These are phyloP conservation scores for Rhynchosporium secalis DNA, from an alignment of 2,329 filamentous ascomycete genomes.

Conservation along the genomic window DNA sequence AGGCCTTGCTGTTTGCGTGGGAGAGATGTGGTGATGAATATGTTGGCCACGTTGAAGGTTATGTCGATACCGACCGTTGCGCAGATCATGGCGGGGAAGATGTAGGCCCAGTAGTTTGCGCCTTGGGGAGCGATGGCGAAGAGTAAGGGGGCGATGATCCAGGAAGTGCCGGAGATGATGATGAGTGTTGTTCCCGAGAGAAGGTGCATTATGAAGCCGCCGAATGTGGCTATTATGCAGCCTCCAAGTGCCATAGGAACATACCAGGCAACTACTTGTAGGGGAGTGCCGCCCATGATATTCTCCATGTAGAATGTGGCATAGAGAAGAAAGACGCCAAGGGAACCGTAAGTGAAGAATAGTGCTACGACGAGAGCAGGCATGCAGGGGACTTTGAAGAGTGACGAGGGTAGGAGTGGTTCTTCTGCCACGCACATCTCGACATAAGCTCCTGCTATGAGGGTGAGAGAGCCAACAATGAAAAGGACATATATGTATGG, in stretches of 20 bases:
- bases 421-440: slow-evolving; percentile 69
- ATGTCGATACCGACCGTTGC: slow-evolving; percentile 74
- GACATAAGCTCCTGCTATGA: slow-evolving; percentile 64
- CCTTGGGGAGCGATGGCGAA: slow-evolving; percentile 52
- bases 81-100: slow-evolving; percentile 70
- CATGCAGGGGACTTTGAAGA: slow-evolving; percentile 72
- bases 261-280: slow-evolving; percentile 61
- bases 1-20: slow-evolving; percentile 67
- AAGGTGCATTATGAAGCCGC: slow-evolving; percentile 56
- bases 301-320: slow-evolving; percentile 63
- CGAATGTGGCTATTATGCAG: slow-evolving; percentile 62
- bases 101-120: slow-evolving; percentile 61
- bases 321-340: slow-evolving; percentile 70
- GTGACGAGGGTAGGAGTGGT: slow-evolving; percentile 67
- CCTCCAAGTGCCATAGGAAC: slow-evolving; percentile 69
- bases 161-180: slow-evolving; percentile 52
- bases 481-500: slow-evolving; percentile 70
- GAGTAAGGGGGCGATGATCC: slow-evolving; percentile 52
- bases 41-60: slow-evolving; percentile 71
- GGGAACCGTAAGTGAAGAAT: slow-evolving; percentile 66
- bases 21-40: slow-evolving; percentile 74
- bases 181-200: slow-evolving; percentile 55
- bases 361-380: slow-evolving; percentile 59
- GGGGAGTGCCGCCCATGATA: slow-evolving; percentile 52
- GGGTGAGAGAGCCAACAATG: slow-evolving; percentile 58